These are phyloP conservation scores for Barnettozyma vustinii DNA, from an alignment of 805 yeast species.

Conservation along the genomic window DNA sequence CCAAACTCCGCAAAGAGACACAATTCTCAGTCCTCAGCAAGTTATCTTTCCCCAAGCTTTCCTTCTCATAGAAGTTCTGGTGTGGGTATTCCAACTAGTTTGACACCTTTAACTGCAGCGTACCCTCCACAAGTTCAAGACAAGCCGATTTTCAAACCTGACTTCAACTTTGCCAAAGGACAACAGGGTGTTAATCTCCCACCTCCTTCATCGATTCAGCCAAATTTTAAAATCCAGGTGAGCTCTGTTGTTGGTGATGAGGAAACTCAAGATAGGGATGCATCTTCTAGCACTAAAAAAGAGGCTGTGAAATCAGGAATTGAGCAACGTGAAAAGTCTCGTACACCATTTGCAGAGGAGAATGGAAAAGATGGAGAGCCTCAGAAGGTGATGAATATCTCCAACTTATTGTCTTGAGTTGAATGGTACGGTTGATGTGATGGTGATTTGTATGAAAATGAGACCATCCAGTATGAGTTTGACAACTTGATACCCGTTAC, in stretches of 20 bases:
- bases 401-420: slow-evolving; percentile 10
- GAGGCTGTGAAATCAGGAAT: not conserved
- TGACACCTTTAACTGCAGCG: slow-evolving; percentile 20
- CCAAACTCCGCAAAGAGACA: slow-evolving; percentile 27
- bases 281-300: not conserved
- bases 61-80: slow-evolving; percentile 20
- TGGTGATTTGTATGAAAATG: not conserved
- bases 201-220: slow-evolving; percentile 8
- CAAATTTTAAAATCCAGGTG: not conserved
- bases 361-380: slow-evolving; percentile 4
- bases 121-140: slow-evolving; percentile 10
- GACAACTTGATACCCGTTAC: not conserved
- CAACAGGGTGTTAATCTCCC: slow-evolving; percentile 5
- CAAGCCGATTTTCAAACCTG: slow-evolving; percentile 1
- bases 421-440: not conserved
- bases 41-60: slow-evolving; percentile 20
- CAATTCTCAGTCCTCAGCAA: slow-evolving; percentile 16
- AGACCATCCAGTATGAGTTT: not conserved
- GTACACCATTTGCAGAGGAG: not conserved
- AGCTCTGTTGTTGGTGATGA: not conserved
- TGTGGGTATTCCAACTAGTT: slow-evolving; percentile 18
- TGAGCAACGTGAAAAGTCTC: not conserved
- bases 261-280: not conserved
- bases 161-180: not conserved
- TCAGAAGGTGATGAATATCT: slow-evolving; percentile 12